These are phyloP conservation scores for Persicaria maculosa DNA, from an alignment of 148 eudicot species.

Conservation along the genomic window DNA sequence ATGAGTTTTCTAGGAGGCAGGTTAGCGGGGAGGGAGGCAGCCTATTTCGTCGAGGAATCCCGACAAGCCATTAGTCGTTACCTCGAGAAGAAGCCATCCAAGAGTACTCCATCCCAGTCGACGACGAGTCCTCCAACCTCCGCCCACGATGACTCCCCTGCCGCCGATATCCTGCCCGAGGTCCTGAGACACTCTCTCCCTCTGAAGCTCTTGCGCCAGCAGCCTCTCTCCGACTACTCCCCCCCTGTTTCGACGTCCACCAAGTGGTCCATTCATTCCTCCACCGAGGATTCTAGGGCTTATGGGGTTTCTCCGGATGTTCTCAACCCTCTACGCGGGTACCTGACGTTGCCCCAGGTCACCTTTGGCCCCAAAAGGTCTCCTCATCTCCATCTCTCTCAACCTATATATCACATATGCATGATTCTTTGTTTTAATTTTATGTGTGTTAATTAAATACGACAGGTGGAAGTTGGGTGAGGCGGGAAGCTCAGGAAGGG, in stretches of 20 bases:
- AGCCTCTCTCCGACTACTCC: slow-evolving; percentile 35
- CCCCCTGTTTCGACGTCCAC: slow-evolving; percentile 22
- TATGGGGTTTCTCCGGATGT: slow-evolving; percentile 42
- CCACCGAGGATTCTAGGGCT: slow-evolving; percentile 1
- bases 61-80: slow-evolving; percentile 10
- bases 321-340: slow-evolving; percentile 68
- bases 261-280: slow-evolving; percentile 51
- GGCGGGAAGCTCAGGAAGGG: slow-evolving; percentile 40
- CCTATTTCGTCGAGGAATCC: slow-evolving; percentile 10
- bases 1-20: slow-evolving; percentile 6
- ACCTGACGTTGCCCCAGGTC: slow-evolving; percentile 73
- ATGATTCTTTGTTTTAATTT: not conserved
- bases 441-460: not conserved
- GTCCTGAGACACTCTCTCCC: slow-evolving; percentile 75
- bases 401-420: not conserved
- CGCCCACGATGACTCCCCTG: not conserved
- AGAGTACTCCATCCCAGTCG: not conserved
- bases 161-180: slow-evolving; percentile 70
- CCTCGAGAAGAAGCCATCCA: not conserved
- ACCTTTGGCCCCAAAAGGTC: slow-evolving; percentile 89
- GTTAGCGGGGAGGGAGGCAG: slow-evolving; percentile 12
- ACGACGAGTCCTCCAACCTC: not conserved
- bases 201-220: slow-evolving; percentile 30
- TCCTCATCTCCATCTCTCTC: not conserved
- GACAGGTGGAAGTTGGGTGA: slow-evolving; percentile 77